phyloP scores from a whole-genome alignment of 805 yeast genomes.

The Metschnikowia kofuensis region DNA sequence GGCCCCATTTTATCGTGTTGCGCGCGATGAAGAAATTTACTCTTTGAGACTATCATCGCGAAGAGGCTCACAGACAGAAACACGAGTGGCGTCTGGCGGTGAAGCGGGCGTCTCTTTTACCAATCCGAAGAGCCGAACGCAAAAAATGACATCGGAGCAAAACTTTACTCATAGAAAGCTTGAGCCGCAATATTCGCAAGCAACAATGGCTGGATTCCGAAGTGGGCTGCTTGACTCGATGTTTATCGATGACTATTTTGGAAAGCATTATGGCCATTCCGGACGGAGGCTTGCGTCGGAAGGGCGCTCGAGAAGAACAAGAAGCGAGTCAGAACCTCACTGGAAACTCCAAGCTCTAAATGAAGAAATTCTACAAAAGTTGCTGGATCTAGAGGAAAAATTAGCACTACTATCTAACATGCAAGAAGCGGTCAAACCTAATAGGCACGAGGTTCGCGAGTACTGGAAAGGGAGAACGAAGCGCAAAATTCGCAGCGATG shows the following conservation, averaged over 20 bases:
- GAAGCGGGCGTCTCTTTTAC: slow-evolving; percentile 5
- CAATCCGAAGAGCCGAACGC: not conserved
- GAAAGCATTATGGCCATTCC: slow-evolving; percentile 25
- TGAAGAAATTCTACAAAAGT: slow-evolving; percentile 8
- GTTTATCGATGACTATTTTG: slow-evolving; percentile 33
- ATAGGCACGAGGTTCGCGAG: slow-evolving; percentile 8
- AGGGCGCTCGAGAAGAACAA: slow-evolving; percentile 2
- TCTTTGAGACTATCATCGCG: slow-evolving; percentile 25
- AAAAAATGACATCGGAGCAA: not conserved
- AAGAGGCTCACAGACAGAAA: slow-evolving; percentile 22
- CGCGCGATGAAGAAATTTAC: slow-evolving; percentile 24
- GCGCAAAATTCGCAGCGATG: not conserved
- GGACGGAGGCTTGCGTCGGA: slow-evolving; percentile 6
- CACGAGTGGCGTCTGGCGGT: slow-evolving; percentile 5
- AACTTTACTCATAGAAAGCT: slow-evolving; percentile 7
- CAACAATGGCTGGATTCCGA: slow-evolving; percentile 33
- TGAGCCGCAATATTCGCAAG: slow-evolving; percentile 29
- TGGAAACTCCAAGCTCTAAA: not conserved
- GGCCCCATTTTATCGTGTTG: slow-evolving; percentile 17
- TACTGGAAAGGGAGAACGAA: slow-evolving; percentile 1
- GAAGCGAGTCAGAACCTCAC: not conserved
- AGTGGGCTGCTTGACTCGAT: slow-evolving; percentile 40
- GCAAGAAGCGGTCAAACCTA: not conserved
- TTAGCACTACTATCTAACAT: slow-evolving; percentile 1
- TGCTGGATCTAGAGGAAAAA: slow-evolving; percentile 5